Conservation (phyloP, 2,329 filamentous ascomycete genomes). For the Thielaviopsis ethacetica region DNA sequence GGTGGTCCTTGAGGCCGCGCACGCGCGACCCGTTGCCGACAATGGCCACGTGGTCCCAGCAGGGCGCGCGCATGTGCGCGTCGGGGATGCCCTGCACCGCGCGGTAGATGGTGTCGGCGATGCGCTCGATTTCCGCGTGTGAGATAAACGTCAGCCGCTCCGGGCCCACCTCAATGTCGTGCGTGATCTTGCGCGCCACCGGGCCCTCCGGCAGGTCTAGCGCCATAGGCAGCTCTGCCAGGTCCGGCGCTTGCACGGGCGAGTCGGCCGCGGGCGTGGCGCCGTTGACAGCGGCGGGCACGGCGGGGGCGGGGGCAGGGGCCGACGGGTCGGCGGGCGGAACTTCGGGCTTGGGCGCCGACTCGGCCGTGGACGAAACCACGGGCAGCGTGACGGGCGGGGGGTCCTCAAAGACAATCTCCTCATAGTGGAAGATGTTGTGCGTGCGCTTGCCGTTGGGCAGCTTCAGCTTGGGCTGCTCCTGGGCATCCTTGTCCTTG, state of each 20-base stretch:
- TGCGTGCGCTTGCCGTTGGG: conserved; percentile 57
- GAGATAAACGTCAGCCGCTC: conserved; percentile 58
- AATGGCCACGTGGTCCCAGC: conserved; percentile 87
- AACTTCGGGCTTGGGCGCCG: conserved; percentile 8
- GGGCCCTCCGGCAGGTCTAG: conserved; percentile 15
- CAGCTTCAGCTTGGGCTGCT: conserved; percentile 41
- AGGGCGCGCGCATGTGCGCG: conserved; percentile 63
- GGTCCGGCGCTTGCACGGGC: conserved; percentile 3
- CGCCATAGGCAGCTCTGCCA: conserved; percentile 13
- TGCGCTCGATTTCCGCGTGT: conserved; percentile 61
- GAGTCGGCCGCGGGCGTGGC: not conserved
- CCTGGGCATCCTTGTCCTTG: conserved; percentile 41
- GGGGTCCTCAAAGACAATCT: conserved; percentile 41
- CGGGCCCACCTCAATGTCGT: conserved; percentile 58
- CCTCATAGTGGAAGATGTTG: conserved; percentile 60
- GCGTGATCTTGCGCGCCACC: conserved; percentile 39
- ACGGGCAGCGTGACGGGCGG: conserved; percentile 13
- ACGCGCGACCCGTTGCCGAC: conserved; percentile 69
- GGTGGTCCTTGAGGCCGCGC: conserved; percentile 73
- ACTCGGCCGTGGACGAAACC: not conserved
- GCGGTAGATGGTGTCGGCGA: conserved; percentile 70
- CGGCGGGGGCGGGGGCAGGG: not conserved
- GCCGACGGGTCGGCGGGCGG: not conserved
- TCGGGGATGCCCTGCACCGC: conserved; percentile 72
- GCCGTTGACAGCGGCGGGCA: not conserved